A percentile compares a stretch with the other conserved stretches of the same genome.
Evolutionary conservation across 2,329 filamentous ascomycete species (phyloP).

Genomic region (Colletotrichum graminicola): DNA sequence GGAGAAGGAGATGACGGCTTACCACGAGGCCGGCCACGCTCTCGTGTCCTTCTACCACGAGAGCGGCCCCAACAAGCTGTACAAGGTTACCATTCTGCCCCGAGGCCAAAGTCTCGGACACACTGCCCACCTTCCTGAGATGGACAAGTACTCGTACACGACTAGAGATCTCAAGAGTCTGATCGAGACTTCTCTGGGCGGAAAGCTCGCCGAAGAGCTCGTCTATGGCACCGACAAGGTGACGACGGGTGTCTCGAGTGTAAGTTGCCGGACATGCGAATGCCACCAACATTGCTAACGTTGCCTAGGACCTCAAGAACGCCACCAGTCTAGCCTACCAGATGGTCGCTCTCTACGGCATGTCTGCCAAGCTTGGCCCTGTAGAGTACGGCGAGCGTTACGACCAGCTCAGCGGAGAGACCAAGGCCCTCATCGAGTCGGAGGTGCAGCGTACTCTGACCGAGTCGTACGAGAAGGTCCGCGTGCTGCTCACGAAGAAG

Average conservation of each 20-base stretch:
- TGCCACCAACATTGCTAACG: conserved; percentile 45
- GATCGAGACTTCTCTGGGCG: conserved; percentile 86
- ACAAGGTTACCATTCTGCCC: conserved; percentile 98
- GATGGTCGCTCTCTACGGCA: conserved; percentile 91
- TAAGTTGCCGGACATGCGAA: conserved; percentile 57
- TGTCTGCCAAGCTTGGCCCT: conserved; percentile 89
- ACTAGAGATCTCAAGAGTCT: conserved; percentile 84
- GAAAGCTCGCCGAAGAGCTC: conserved; percentile 91
- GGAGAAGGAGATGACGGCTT: conserved; percentile 96
- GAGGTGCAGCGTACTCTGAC: conserved; percentile 90
- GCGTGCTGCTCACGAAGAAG: conserved; percentile 77
- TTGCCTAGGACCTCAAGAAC: conserved; percentile 79
- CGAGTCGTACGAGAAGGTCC: conserved; percentile 82
- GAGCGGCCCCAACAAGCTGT: conserved; percentile 80
- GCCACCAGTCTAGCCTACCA: conserved; percentile 87
- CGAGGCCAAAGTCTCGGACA: conserved; percentile 88
- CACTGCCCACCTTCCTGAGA: conserved; percentile 88
- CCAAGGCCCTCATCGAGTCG: conserved; percentile 85
- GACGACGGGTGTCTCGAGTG: conserved; percentile 85
- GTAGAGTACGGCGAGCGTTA: conserved; percentile 89
- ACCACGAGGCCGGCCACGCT: conserved; percentile 95
- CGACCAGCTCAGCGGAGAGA: conserved; percentile 84
- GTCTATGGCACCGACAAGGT: conserved; percentile 93
- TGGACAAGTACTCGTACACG: conserved; percentile 92
- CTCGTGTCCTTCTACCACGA: conserved; percentile 86